Conservation (phyloP, 129 eudicot genomes). For the carrot (Daucus carota) region DNA sequence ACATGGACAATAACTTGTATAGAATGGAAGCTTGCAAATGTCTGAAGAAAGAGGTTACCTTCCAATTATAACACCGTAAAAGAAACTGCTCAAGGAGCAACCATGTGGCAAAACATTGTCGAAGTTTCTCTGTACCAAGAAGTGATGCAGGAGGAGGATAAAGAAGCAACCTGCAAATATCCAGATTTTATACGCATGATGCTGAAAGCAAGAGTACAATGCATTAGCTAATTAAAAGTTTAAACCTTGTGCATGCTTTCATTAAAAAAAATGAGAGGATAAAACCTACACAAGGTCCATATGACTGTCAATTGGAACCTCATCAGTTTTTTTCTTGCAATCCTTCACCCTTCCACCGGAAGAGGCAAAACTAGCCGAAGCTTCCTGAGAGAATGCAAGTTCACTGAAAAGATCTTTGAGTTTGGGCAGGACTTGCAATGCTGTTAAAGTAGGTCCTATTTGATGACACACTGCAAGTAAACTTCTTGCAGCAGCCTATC, state of each 20-base stretch:
- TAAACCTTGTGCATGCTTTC: slow-evolving; percentile 2
- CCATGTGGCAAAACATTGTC: slow-evolving; percentile 93
- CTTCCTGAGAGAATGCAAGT: slow-evolving; percentile 84
- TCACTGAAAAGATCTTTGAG: slow-evolving; percentile 77
- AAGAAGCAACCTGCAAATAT: slow-evolving; percentile 59
- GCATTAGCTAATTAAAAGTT: neutral
- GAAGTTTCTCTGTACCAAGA: slow-evolving; percentile 94
- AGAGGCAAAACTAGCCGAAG: slow-evolving; percentile 26
- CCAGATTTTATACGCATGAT: slow-evolving; percentile 8
- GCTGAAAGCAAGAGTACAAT: neutral
- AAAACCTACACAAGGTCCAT: slow-evolving; percentile 88
- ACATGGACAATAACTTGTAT: neutral
- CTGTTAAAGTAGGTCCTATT: slow-evolving; percentile 87
- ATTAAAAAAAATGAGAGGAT: neutral
- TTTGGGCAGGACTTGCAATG: slow-evolving; percentile 75
- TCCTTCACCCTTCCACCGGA: slow-evolving; percentile 30
- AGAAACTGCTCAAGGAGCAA: slow-evolving; percentile 94
- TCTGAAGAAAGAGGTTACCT: slow-evolving; percentile 33
- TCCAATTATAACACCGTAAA: slow-evolving; percentile 73
- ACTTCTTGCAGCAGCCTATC: slow-evolving; percentile 75
- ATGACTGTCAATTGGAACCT: slow-evolving; percentile 40
- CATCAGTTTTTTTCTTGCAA: slow-evolving; percentile 30
- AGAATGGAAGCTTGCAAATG: neutral
- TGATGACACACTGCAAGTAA: slow-evolving; percentile 77
- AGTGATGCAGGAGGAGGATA: slow-evolving; percentile 93